Evolutionary conservation across 2,329 filamentous ascomycete genomes (phyloP), one percentile per base, ranked within the genome.

Genomic region (Cladosporium sp.): DNA sequence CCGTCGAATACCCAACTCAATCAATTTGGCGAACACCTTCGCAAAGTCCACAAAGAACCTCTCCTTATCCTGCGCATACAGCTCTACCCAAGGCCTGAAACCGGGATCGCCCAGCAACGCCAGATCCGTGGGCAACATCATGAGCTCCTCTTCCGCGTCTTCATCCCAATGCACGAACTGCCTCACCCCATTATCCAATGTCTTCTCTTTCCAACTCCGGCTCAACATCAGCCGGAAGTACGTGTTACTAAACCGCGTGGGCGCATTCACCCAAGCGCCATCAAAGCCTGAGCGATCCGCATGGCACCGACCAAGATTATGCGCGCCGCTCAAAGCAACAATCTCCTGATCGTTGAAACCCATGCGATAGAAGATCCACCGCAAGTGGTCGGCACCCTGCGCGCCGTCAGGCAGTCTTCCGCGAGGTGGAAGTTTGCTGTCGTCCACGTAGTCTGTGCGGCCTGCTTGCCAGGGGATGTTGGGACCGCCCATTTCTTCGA

Each of bases 91-190:
- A 6, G 67, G 67, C 15, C 69, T 62, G 61, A 85, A 84, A 5
- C 56, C 61, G 2, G 70, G 62, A 55, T 85, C 81, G 1, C 72
- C 69, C 3, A 77, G 66, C 33, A 84, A 69, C 4, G 80, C 76
- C 59, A 84, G 76, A 61, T 84, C 81, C 2, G 80, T 83, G 0
- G 81, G 81, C 61, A 84, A 61, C 82, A 84, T 84, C 82, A 84
- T 84, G 36, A 84, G 67, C 50, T 78, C 77, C 51, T 77, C 75
- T 38, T 75, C 74, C 5, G 65, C 66, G 56, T 83, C 77, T 40
- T 80, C 77, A 54, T 83, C 79, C 41, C 75, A 74, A 57, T 80
- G 79, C 38, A 77, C 75, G 62, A 80, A 85, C 66, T 84, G 79
- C 49, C 70, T 67, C 15, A 79, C 61, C 0, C 78, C 79, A 54